phyloP scores from a whole-genome alignment of 1,284 basidiomycete species.

The Naganishia sp. region DNA sequence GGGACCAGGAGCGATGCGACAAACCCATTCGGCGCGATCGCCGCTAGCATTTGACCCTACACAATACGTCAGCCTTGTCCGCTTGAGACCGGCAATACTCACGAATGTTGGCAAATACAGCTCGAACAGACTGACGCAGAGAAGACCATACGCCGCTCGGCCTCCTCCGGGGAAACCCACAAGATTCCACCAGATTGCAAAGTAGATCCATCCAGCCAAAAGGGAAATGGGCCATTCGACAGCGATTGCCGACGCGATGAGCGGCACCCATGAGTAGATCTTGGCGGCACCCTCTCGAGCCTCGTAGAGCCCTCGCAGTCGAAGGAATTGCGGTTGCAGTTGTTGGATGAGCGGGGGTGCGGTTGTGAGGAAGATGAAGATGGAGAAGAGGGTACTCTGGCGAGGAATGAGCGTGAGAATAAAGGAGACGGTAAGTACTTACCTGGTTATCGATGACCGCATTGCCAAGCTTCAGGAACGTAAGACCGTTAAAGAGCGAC shows the following conservation, averaged over 20 bases:
- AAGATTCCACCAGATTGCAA: slow-evolving; percentile 23
- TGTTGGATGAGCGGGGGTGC: slow-evolving; percentile 44
- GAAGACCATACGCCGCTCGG: slow-evolving; percentile 12
- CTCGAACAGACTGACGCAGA: slow-evolving; percentile 21
- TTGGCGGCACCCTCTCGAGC: slow-evolving; percentile 50
- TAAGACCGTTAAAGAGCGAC: slow-evolving; percentile 47
- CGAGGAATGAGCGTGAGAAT: neutral
- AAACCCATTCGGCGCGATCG: slow-evolving; percentile 21
- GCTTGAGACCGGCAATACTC: neutral
- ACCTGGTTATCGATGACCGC: slow-evolving; percentile 27
- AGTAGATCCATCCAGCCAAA: slow-evolving; percentile 25
- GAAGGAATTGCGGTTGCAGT: slow-evolving; percentile 53
- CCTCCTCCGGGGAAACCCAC: slow-evolving; percentile 22
- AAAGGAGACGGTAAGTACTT: neutral
- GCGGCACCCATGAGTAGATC: slow-evolving; percentile 42
- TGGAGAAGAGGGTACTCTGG: slow-evolving; percentile 19
- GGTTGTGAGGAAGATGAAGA: slow-evolving; percentile 32
- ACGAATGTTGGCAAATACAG: slow-evolving; percentile 24
- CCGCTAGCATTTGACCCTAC: slow-evolving; percentile 18
- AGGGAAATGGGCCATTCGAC: slow-evolving; percentile 20
- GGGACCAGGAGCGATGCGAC: slow-evolving; percentile 26
- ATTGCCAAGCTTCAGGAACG: slow-evolving; percentile 34
- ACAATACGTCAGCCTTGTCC: neutral
- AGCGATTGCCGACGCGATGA: slow-evolving; percentile 4
- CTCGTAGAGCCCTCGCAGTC: slow-evolving; percentile 51